Conservation (phyloP, 805 yeast species). For the Metschnikowia continentalis region DNA sequence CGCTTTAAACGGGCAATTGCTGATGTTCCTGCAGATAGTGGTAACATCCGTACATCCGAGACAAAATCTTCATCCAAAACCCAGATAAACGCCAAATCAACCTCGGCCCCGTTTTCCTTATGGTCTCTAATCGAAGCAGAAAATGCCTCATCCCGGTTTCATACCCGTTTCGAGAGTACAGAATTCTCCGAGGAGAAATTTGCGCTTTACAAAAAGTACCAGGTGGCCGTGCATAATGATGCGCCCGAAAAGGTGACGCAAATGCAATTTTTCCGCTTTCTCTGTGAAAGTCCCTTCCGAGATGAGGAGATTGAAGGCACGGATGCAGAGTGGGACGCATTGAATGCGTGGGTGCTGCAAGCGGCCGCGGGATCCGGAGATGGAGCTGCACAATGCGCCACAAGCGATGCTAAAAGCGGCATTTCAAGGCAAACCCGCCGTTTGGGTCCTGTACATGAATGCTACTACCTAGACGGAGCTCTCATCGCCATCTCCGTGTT, state of each 20-base stretch:
- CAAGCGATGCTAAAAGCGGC: not conserved
- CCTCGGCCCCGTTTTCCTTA: not conserved
- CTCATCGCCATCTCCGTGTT: slow-evolving; percentile 73
- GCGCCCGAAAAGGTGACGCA: slow-evolving; percentile 40
- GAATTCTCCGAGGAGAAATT: slow-evolving; percentile 55
- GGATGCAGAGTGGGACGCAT: slow-evolving; percentile 32
- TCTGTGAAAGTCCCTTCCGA: slow-evolving; percentile 65
- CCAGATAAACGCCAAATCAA: not conserved
- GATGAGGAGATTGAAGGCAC: slow-evolving; percentile 22
- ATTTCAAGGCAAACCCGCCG: slow-evolving; percentile 10
- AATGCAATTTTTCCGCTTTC: slow-evolving; percentile 55
- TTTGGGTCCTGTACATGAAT: slow-evolving; percentile 71
- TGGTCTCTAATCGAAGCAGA: slow-evolving; percentile 37
- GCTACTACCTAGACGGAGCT: slow-evolving; percentile 60
- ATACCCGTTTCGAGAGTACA: slow-evolving; percentile 52
- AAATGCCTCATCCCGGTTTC: slow-evolving; percentile 29
- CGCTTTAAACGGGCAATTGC: slow-evolving; percentile 46
- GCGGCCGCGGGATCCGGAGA: slow-evolving; percentile 15
- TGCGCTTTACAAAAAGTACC: slow-evolving; percentile 62
- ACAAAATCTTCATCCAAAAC: not conserved
- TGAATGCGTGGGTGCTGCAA: slow-evolving; percentile 40
- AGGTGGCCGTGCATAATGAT: slow-evolving; percentile 66
- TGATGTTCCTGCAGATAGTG: slow-evolving; percentile 8
- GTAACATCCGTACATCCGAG: not conserved
- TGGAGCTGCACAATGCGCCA: slow-evolving; percentile 6